phyloP scores from a whole-genome alignment of 75 land plant species.

The Adiantum capillusveneris region DNA sequence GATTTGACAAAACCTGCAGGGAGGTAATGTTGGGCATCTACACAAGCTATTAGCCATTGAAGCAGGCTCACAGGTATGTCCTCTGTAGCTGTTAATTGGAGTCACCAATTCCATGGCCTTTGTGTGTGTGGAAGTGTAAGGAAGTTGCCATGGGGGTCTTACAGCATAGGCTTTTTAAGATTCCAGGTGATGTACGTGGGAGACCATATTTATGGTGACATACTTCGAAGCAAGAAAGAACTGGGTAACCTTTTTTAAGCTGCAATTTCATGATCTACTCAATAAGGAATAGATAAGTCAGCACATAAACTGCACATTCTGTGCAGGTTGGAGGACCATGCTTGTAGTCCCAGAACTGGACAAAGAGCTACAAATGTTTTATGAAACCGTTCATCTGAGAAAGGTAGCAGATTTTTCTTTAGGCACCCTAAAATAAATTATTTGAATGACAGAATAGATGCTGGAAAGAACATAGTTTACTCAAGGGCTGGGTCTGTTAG shows the following conservation, averaged over 20 bases:
- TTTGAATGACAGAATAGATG: too few relatives aligned
- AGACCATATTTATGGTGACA: slow-evolving; percentile 98
- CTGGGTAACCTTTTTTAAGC: slow-evolving; percentile 43
- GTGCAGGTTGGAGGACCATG: slow-evolving; percentile 98
- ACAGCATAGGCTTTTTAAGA: background rate
- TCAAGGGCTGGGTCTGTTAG: too few relatives aligned
- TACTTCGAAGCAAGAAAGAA: slow-evolving; percentile 95
- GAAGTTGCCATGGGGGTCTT: background rate
- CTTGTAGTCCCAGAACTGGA: slow-evolving; percentile 98
- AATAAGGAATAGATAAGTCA: too few relatives aligned
- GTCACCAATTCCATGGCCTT: too few relatives aligned
- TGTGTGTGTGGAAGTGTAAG: too few relatives aligned
- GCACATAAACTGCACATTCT: background rate
- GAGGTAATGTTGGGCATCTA: slow-evolving; percentile 93
- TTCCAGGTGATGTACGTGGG: slow-evolving; percentile 94
- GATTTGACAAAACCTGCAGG: slow-evolving; percentile 52
- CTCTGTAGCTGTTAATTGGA: too few relatives aligned
- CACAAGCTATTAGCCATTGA: slow-evolving; percentile 83
- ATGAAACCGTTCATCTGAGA: slow-evolving; percentile 41
- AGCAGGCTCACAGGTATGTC: slow-evolving; percentile 83
- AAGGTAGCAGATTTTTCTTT: slow-evolving; percentile 52
- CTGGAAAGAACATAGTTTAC: too few relatives aligned
- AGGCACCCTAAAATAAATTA: too few relatives aligned
- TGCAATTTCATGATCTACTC: too few relatives aligned
- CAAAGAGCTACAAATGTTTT: slow-evolving; percentile 69